Evolutionary conservation across 2,329 filamentous ascomycete genomes (phyloP), one percentile per base, ranked within the genome.

Genomic region (Xylaria sp.): DNA sequence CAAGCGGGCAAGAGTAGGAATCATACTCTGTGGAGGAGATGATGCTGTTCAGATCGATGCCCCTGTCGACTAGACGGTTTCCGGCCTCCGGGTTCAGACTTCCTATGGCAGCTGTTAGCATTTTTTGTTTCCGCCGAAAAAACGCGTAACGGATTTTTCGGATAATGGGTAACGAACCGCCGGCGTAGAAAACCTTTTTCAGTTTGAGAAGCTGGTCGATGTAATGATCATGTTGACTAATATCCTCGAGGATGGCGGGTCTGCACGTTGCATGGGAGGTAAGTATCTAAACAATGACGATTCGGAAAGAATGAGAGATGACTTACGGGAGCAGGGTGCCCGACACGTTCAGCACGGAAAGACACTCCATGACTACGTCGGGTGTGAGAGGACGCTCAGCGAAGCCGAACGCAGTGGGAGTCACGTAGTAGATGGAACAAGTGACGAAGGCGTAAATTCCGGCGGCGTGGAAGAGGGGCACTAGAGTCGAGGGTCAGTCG

Each of bases 1-100:
- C 35, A 37, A 50, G 54, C 4, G 59, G 57, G 2, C 3, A 23
- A 1, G 2, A 6, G 10, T 2, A 7, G 5, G 5, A 7, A 19
- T 5, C 60, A 18, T 67, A 78, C 76, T 80, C 77, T 2, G 77
- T 80, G 8, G 76, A 70, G 0, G 73, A 72, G 4, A 80, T 77
- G 0, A 72, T 35, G 59, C 77, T 79, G 8, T 53, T 18, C 4
- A 79, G 57, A 0, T 3, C 54, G 0, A 76, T 69, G 2, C 77
- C 76, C 0, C 66, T 63, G 2, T 72, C 65, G 1, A 73, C 70
- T 4, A 80, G 67, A 30, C 63, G 68, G 53, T 79, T 68, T 2
- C 78, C 78, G 1, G 73, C 69, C 0, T 74, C 71, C 9, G 64
- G 66, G 1, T 73, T 65, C 2, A 80, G 65, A 59, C 74, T 76